A percentile compares a stretch with the other conserved stretches of the same genome.
These are phyloP conservation scores for Carex littledalei DNA, from an alignment of 176 grass and related monocot genomes.

Conservation along the genomic window DNA sequence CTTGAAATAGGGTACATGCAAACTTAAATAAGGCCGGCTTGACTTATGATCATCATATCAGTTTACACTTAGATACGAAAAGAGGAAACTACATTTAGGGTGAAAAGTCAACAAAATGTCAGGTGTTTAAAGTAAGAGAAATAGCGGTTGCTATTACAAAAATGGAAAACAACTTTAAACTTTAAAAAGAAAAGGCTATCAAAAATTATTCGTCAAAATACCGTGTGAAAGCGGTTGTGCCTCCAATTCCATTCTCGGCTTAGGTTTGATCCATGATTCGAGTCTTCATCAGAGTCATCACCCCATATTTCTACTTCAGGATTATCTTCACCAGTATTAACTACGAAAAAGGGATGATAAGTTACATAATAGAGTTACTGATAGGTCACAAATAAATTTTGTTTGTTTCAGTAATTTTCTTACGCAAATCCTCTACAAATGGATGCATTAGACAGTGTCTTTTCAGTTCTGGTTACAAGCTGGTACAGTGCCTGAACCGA, in stretches of 20 bases:
- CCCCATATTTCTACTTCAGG: slow-evolving; percentile 30
- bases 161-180: background rate
- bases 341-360: background rate
- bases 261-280: slow-evolving; percentile 21
- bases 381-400: background rate
- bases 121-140: background rate
- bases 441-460: background rate
- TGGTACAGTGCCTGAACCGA: background rate
- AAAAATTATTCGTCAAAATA: slow-evolving; percentile 21
- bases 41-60: background rate
- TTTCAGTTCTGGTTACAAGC: background rate
- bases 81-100: background rate
- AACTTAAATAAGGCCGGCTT: background rate
- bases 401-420: background rate
- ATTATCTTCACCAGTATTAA: slow-evolving; percentile 6
- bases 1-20: background rate
- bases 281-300: slow-evolving; percentile 37
- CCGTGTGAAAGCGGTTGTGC: slow-evolving; percentile 56
- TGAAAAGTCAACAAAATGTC: background rate
- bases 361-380: background rate
- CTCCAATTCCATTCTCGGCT: slow-evolving; percentile 58
- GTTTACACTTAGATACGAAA: background rate
- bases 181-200: background rate
- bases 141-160: background rate
- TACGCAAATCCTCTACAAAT: background rate